A percentile compares a stretch with the other conserved stretches of the same genome.
Conservation (phyloP, 2,329 filamentous ascomycete genomes). For the Calonectria crousiana region DNA sequence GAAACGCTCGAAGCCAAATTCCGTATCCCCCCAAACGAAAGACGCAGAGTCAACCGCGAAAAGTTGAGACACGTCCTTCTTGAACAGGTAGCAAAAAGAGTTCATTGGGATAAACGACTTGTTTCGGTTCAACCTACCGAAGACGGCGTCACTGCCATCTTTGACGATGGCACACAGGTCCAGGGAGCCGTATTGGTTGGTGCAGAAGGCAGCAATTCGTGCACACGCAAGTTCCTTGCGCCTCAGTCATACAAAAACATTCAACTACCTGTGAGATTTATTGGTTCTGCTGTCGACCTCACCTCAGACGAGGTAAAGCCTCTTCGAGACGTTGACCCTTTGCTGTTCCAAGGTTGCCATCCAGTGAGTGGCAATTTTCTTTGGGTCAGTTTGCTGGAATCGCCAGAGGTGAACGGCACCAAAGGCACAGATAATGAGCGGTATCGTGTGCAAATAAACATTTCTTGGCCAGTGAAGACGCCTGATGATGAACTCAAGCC, state of each 20-base stretch:
- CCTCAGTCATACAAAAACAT: slow-evolving; percentile 48
- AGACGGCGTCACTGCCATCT: slow-evolving; percentile 43
- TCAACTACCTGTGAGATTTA: slow-evolving; percentile 52
- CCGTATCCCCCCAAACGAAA: slow-evolving; percentile 52
- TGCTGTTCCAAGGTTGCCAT: slow-evolving; percentile 67
- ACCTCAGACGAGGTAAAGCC: slow-evolving; percentile 52
- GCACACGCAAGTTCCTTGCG: slow-evolving; percentile 49
- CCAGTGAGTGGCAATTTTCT: slow-evolving; percentile 62
- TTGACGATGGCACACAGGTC: slow-evolving; percentile 48
- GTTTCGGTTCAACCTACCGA: slow-evolving; percentile 38
- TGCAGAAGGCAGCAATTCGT: slow-evolving; percentile 55
- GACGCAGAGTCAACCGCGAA: slow-evolving; percentile 52
- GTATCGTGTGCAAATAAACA: slow-evolving; percentile 58
- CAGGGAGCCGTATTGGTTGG: slow-evolving; percentile 53
- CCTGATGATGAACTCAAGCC: slow-evolving; percentile 48
- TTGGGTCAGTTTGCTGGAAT: slow-evolving; percentile 62
- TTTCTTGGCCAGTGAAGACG: slow-evolving; percentile 58
- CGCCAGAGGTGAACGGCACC: slow-evolving; percentile 52
- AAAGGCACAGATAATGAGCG: slow-evolving; percentile 46
- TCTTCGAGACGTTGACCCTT: slow-evolving; percentile 62
- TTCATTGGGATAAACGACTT: slow-evolving; percentile 50
- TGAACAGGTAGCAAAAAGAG: slow-evolving; percentile 41
- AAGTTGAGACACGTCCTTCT: slow-evolving; percentile 49
- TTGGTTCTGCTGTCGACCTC: slow-evolving; percentile 53
- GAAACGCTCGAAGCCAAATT: slow-evolving; percentile 53